Evolutionary conservation across 441 rosid species (phyloP), one percentile per base, ranked within the genome.

Genomic region (Adansonia madagascariensis): DNA sequence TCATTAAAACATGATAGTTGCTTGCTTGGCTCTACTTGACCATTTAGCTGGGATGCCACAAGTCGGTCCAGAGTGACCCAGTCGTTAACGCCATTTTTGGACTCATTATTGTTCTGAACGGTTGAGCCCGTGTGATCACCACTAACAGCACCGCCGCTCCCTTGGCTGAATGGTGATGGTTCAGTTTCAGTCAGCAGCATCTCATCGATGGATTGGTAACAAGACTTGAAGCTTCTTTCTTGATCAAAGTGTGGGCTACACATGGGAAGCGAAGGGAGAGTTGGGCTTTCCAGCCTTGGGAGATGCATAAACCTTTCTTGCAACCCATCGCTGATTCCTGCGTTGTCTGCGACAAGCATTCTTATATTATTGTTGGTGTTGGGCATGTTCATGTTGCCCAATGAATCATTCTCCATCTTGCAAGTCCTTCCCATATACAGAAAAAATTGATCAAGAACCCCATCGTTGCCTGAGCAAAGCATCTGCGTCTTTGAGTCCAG

Each of bases 31-130:
- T 80, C 85, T 55, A 39, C 84, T 53, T 74, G 76, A 39, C 89
- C 92, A 78, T 94, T 90, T 35, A 95, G 92, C 81, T 95, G 99
- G 20, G 97, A 94, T 0, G 99, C 99, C 74, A 95, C 97, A 0
- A 95, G 86, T 27, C 95, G 89, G 76, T 95, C 99, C n/a, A 94
- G 83, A 5, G 94, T 77, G 24, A 84, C 95, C 99, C 99, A 95
- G 71, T 91, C 91, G 65, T 84, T 88, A 2, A 85, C 53, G 60
- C 85, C 81, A 27, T 82, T 73, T 79, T 70, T 80, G 76, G 80
- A 50, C 57, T 59, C 75, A 71, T 35, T 71, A 31, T 52, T 52
- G 15, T 49, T 70, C 22, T 24, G 43, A 31, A 3, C 62, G 0
- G 57, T 2, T 18, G 76, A 65, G 44, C 14, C 71, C 53, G 24